Percentiles rank a stretch among this genome's conserved stretches.
Evolutionary conservation across 129 eudicot genomes (phyloP).

Genomic region (Arctium lappa): DNA sequence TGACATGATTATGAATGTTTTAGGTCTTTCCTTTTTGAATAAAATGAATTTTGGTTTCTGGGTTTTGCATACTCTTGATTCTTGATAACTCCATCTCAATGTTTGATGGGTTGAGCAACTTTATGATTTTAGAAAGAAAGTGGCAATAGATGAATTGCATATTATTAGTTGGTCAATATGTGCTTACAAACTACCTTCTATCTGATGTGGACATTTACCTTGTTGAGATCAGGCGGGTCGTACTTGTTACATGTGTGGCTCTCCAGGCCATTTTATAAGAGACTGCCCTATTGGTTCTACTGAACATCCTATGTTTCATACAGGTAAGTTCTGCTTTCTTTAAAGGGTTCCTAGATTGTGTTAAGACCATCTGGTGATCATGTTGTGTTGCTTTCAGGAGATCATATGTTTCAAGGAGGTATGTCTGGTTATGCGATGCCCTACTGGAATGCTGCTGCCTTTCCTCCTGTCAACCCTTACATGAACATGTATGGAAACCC

Average conservation of each 20-base stretch:
- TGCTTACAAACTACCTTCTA: slow-evolving; percentile 8
- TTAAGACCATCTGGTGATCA: neutral
- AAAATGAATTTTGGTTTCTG: neutral
- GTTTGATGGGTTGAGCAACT: neutral
- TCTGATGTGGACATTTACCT: slow-evolving; percentile 6
- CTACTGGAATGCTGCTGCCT: slow-evolving; percentile 58
- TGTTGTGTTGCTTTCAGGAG: slow-evolving; percentile 36
- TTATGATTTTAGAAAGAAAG: neutral
- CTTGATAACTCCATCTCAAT: neutral
- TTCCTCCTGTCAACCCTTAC: slow-evolving; percentile 52
- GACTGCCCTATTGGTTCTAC: slow-evolving; percentile 61
- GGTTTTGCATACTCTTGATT: neutral
- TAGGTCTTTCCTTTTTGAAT: neutral
- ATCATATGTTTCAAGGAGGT: slow-evolving; percentile 51
- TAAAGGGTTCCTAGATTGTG: neutral
- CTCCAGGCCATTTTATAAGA: slow-evolving; percentile 81
- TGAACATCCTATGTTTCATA: slow-evolving; percentile 37
- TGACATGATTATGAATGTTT: neutral
- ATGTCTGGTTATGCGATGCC: slow-evolving; percentile 48
- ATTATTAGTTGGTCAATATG: neutral
- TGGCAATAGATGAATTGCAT: neutral
- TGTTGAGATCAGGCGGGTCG: slow-evolving; percentile 51
- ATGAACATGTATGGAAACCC: slow-evolving; percentile 63
- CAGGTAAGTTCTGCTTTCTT: slow-evolving; percentile 36
- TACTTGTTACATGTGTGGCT: slow-evolving; percentile 80